Evolutionary conservation across 306 rosid genomes (phyloP).

Genomic region (Leucaena leucocephala): DNA sequence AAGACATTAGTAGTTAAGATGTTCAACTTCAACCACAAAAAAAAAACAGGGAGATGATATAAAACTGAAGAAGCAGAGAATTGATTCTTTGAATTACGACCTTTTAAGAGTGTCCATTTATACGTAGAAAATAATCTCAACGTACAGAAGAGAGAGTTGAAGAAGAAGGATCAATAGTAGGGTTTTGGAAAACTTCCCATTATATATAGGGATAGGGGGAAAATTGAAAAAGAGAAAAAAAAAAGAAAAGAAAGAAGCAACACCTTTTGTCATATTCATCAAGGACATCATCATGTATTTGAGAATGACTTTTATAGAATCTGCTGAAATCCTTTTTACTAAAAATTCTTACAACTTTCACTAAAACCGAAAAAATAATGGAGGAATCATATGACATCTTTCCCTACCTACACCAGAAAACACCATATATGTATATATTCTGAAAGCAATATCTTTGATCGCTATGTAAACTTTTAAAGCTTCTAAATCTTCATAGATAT

Average conservation of each 20-base stretch:
- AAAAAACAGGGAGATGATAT: neutral
- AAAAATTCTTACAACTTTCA: neutral
- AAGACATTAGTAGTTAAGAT: neutral
- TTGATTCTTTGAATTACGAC: neutral
- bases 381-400: neutral
- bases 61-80: neutral
- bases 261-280: neutral
- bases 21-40: neutral
- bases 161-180: neutral
- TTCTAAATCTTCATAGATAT: slow-evolving; percentile 9
- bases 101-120: neutral
- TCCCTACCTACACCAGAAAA: neutral
- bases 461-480: neutral
- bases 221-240: neutral
- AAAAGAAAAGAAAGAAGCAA: neutral
- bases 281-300: neutral
- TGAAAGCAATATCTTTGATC: slow-evolving; percentile 15
- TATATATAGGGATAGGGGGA: neutral
- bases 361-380: neutral
- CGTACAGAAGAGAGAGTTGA: neutral
- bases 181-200: neutral
- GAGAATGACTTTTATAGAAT: neutral
- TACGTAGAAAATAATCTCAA: neutral
- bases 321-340: neutral
- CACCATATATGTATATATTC: neutral